These are phyloP conservation scores for Gymnopilus dilepis DNA, from an alignment of 768 basidiomycete genomes.

Conservation along the genomic window DNA sequence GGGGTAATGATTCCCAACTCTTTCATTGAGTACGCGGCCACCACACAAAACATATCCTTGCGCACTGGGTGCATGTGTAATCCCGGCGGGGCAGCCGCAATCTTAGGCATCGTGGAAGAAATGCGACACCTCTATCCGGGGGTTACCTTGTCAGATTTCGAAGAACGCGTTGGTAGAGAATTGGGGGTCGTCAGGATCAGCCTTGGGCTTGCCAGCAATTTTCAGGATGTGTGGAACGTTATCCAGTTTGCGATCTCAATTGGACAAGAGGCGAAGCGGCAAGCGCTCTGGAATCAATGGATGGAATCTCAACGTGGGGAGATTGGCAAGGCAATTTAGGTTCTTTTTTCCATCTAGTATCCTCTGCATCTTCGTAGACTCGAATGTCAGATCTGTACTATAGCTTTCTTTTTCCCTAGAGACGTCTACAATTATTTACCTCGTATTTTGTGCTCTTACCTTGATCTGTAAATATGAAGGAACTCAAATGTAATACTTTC, in stretches of 20 bases:
- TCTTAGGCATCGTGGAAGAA: constrained; percentile 67
- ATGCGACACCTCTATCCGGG: constrained; percentile 68
- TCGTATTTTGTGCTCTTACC: not conserved
- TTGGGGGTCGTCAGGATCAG: constrained; percentile 79
- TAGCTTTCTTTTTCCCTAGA: constrained; percentile 17
- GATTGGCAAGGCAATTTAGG: constrained; percentile 30
- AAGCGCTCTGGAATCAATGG: constrained; percentile 37
- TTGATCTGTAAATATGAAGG: constrained; percentile 11
- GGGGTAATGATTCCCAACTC: constrained; percentile 74
- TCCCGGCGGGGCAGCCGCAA: constrained; percentile 77
- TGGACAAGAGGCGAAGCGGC: constrained; percentile 35
- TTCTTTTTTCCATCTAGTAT: not conserved
- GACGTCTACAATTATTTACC: not conserved
- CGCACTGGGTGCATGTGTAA: constrained; percentile 91
- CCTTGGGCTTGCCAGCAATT: constrained; percentile 79
- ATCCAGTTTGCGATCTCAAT: constrained; percentile 54
- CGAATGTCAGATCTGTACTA: constrained; percentile 15
- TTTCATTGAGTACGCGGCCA: constrained; percentile 75
- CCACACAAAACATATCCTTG: constrained; percentile 68
- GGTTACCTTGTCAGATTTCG: constrained; percentile 65
- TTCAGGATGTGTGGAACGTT: constrained; percentile 72
- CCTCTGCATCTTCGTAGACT: not conserved
- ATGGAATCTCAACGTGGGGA: constrained; percentile 25
- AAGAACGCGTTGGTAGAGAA: constrained; percentile 64
- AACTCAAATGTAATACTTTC: not conserved